Percentiles rank a stretch among this genome's conserved stretches.
These are phyloP conservation scores for Diaporthe sp. DNA, from an alignment of 2,329 filamentous ascomycete genomes.

Conservation along the genomic window DNA sequence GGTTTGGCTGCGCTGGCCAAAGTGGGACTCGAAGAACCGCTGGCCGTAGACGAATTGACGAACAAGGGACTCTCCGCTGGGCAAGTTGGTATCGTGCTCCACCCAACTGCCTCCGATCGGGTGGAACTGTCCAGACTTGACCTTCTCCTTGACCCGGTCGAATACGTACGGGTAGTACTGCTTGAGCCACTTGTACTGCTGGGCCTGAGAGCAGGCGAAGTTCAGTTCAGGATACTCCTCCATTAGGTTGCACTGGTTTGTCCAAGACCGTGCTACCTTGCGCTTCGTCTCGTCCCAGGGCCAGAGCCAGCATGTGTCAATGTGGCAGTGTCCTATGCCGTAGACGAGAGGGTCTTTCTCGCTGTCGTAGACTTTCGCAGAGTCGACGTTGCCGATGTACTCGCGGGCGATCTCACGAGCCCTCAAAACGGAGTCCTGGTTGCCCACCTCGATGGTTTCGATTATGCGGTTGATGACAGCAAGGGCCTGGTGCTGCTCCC, in stretches of 20 bases:
- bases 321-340: constrained; percentile 96
- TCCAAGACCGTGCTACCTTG: constrained; percentile 96
- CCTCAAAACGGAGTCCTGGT: constrained; percentile 81
- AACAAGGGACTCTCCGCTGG: constrained; percentile 92
- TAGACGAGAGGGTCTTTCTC: constrained; percentile 83
- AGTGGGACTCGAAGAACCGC: constrained; percentile 92
- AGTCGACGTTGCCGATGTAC: constrained; percentile 88
- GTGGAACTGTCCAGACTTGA: constrained; percentile 91
- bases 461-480: constrained; percentile 90
- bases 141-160: constrained; percentile 90
- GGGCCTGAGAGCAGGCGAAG: constrained; percentile 93
- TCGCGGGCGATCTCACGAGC: constrained; percentile 86
- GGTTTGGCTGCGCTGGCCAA: constrained; percentile 87
- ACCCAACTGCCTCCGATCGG: constrained; percentile 99
- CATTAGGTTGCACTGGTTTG: constrained; percentile 94
- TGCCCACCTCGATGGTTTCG: constrained; percentile 85
- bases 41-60: constrained; percentile 97
- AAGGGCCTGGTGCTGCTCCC: constrained; percentile 89
- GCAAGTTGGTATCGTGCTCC: constrained; percentile 98
- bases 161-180: constrained; percentile 88
- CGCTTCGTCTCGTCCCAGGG: constrained; percentile 98
- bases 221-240: constrained; percentile 94
- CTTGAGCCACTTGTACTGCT: constrained; percentile 99
- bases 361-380: constrained; percentile 84
- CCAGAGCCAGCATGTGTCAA: constrained; percentile 99